Base-by-base conservation (phyloP, 1,284 basidiomycete genomes). In the Pseudozyma thailandica region DNA sequence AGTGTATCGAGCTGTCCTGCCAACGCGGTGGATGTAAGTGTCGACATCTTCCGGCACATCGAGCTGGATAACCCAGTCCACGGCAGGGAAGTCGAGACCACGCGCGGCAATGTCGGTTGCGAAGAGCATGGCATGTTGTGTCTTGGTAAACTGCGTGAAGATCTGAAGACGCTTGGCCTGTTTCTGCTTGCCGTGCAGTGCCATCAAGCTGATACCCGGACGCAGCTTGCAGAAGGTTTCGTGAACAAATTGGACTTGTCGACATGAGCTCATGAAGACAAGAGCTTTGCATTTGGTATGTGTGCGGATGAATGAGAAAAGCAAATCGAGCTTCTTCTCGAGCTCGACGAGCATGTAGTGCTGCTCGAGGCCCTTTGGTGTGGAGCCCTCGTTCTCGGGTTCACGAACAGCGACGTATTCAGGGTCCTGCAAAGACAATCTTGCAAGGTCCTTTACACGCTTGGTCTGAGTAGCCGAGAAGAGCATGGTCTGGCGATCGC, bases 1-100 rank as follows among this genome's bases (percentile, higher is more conserved):
- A 78, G 94, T 90, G 82, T 98, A 98, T 45, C 95, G 87, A 33
- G 95, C 96, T 9, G 95, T 99, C 50, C 95, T 87, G 1, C 95
- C 95, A 1, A 98, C 95, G 23, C 95, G 90, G 83, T 99, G 95
- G 45, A 98, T 93, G 83, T 99, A 98, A 12, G 93, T 97, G 63
- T 96, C 94, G n/a, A 91, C 92, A 80, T 98, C 94, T 84, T 98
- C 95, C 0, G 95, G 95, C 23, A 92, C 93, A 83, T 99, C 95
- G n/a, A 94, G 86, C 83, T 99, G 96, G 31, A 98, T 84, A 12
- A 99, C 95, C 95, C 96, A 98, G 83, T 97, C 93, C 25, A 99
- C 90, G 0, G 92, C 88, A 3, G 96, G 94, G 83, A 99, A 98
- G 84, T 99, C 96, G 59, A 99, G 87, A 13, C 95, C 95, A 56